Base-by-base conservation (phyloP, 208 protist genomes). In the Trypanosoma mega region DNA sequence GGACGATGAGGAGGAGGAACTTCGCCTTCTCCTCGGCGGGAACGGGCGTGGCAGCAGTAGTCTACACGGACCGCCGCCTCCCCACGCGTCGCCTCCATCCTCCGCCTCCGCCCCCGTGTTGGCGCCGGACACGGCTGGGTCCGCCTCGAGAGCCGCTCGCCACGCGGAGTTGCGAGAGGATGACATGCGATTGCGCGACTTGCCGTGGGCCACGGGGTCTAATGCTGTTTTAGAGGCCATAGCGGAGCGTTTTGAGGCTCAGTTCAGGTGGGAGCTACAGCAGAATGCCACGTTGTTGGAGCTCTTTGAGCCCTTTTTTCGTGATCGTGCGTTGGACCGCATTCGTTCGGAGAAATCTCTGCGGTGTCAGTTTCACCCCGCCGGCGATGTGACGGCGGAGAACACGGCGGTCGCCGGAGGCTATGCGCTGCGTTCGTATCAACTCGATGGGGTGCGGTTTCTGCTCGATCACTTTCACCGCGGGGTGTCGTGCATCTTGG, bases 361-460 rank as follows among this genome's bases (percentile, higher is more conserved):
- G 14, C 34, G 48, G 18, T 58, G 70, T 7, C 68, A 80, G 43
- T 87, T 93, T 46, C 45, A 67, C 5, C 34, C 63, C 8, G 71
- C 82, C 21, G 65, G 78, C 7, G 18, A 31, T 27, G 36, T 87
- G 27, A 64, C 58, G 12, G 31, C 58, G 18, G 60, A 54, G 20
- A 63, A 31, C 11, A 69, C 78, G 1, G 67, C 45, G 20, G 55
- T 78, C 12, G 43, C 80, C 14, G 48, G 69, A 29, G 87, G 83
- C 20, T 87, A 82, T 52, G 53, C 63, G 18, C 58, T 98, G 57
- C 89, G 94, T 59, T 56, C 78, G 18, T 99, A 99, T 55, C 97
- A 99, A 76, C 44, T 98, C n/a, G 85, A 93, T 39, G 98, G 97
- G 11, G 87, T 99, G 5, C 97, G 98, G 60, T 99, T 96, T 74